Percentiles rank a stretch among this genome's conserved stretches.
phyloP scores from a whole-genome alignment of 208 protist genomes.

The Hexamita inflata region DNA sequence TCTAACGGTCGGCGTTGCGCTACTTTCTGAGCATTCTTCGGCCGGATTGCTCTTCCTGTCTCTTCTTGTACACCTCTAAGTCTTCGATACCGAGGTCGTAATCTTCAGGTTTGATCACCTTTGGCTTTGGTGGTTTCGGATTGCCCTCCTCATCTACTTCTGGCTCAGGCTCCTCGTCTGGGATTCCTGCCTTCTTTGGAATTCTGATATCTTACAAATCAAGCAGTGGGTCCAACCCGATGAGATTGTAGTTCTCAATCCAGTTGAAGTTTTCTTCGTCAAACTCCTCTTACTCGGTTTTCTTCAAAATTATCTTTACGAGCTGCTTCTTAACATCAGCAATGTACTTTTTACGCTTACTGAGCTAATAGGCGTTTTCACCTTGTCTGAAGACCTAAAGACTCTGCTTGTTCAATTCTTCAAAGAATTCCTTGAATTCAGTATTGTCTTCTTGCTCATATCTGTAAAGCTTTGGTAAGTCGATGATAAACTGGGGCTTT shows the following conservation, averaged over 20 bases:
- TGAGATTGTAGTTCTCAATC: slow-evolving; percentile 16
- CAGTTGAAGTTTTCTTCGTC: slow-evolving; percentile 9
- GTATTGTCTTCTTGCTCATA: background rate
- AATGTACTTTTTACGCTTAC: background rate
- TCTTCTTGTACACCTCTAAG: background rate
- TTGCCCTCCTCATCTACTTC: background rate
- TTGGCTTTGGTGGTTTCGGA: background rate
- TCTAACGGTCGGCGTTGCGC: background rate
- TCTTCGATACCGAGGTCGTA: slow-evolving; percentile 22
- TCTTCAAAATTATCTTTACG: background rate
- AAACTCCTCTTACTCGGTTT: background rate
- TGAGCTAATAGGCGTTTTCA: background rate
- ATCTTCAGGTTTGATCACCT: slow-evolving; percentile 20
- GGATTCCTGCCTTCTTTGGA: background rate
- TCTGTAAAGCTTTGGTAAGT: background rate
- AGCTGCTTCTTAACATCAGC: background rate
- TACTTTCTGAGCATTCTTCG: background rate
- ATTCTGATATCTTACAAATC: background rate
- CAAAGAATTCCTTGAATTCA: background rate
- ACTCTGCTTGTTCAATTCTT: background rate
- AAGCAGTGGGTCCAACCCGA: background rate
- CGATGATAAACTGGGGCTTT: background rate
- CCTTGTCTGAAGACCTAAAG: background rate
- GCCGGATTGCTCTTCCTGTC: background rate
- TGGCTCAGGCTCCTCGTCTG: background rate